These are phyloP conservation scores for Pneumocystis canis DNA, from an alignment of 1,139 yeast species.

Conservation along the genomic window DNA sequence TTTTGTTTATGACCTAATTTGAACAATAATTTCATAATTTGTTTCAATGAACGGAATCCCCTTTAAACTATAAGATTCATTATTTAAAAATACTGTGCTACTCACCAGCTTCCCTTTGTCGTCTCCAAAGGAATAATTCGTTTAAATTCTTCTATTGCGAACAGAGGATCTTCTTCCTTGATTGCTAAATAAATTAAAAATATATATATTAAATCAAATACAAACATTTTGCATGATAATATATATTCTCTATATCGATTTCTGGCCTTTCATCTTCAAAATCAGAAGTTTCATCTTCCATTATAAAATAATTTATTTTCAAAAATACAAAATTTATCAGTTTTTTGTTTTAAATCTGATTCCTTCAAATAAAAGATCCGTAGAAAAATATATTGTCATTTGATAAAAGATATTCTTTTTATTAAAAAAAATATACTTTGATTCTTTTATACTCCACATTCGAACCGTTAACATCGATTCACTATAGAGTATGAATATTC, in stretches of 20 bases:
- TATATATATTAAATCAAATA: background rate
- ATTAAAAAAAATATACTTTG: too few species aligned
- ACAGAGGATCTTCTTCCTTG: constrained; percentile 43
- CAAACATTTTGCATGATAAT: constrained; percentile 41
- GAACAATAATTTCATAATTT: constrained; percentile 43
- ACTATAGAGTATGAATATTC: background rate
- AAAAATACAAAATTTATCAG: constrained; percentile 9
- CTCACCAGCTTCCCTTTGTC: constrained; percentile 25
- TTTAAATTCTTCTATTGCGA: constrained; percentile 34
- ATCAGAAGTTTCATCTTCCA: constrained; percentile 41
- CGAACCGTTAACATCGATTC: too few species aligned
- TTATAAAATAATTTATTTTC: constrained; percentile 17
- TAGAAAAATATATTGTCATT: too few species aligned
- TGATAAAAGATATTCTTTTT: too few species aligned
- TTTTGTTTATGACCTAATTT: constrained; percentile 23
- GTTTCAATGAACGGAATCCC: constrained; percentile 51
- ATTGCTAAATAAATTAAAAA: constrained; percentile 21
- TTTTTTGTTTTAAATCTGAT: background rate
- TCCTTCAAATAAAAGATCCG: background rate
- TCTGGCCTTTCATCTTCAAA: constrained; percentile 38
- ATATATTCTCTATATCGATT: constrained; percentile 34
- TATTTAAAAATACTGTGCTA: background rate
- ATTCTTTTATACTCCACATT: too few species aligned
- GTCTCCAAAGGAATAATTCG: constrained; percentile 23
- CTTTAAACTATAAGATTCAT: constrained; percentile 5